Base-by-base conservation (phyloP, 106 monocot species). In the Vanilla planifolia region DNA sequence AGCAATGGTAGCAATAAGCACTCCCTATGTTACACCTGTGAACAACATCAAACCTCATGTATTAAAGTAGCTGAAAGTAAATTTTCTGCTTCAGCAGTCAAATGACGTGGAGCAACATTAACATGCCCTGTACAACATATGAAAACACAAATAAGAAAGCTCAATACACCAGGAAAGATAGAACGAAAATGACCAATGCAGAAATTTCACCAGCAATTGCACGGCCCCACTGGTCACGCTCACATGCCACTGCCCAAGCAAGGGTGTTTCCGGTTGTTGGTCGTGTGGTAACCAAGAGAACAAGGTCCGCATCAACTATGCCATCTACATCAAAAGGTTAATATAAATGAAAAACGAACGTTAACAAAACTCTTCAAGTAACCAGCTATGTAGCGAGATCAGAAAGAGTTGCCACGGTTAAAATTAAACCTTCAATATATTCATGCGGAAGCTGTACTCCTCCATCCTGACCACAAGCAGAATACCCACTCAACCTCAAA, bases 181-280 rank as follows among this genome's bases (percentile, higher is more conserved):
- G 43, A 51, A 55, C 16, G 63, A 35, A 35, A 33, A 43, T 8
- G 33, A 6, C 37, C 25, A 9, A 14, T 36, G 34, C 20, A 45
- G 20, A 24, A 61, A 42, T 33, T 43, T 78, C 20, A 87, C 95
- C 96, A 42, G 96, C 96, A 81, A 96, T 82, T 37, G 96, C 96
- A 72, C 96, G 87, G 16, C 96, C 96, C 96, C 96, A 96, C 61
- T 96, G 96, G 41, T 96, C 96, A 48, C 96, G 90, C 60, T 96
- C 96, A 59, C 96, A 96, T 62, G 96, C 96, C 39, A 96, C 96
- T 33, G 96, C 96, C 96, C 96, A 96, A 37, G 96, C 96, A 75
- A 96, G 96, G 28, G 96, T 96, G 62, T 96, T 96, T 13, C 96
- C 96, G 52, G 87, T 91, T 34, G 96, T 96, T 41, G 96, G 96